Base-by-base conservation (phyloP, 192 early-diverging fungal species). In the Rhizoclosmatium globosum region DNA sequence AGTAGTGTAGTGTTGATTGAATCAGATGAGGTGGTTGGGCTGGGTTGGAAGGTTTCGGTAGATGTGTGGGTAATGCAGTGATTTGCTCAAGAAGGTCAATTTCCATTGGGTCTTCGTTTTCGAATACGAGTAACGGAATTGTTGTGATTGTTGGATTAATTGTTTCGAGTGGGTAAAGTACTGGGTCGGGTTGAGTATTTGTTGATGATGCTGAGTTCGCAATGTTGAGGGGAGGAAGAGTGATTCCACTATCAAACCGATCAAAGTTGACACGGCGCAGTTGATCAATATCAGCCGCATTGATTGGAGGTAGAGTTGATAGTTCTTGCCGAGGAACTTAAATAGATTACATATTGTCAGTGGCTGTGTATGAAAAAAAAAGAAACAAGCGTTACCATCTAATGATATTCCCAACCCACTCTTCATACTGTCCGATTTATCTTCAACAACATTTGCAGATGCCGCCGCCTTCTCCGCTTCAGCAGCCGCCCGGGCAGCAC, bases 1-100 rank as follows among this genome's bases (percentile, higher is more conserved):
- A 21, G 45, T 50, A 76, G 47, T 76, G 74, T 3, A 76, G 17
- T 44, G 43, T 47, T 42, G 74, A 31, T 67, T 67, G 61, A 47
- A 76, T 65, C 38, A 76, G 64, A 64, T 76, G 74, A 47, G 23
- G n/a, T 21, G 21, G 64, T 6, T 13, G 6, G 46, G 11, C 4
- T 13, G 31, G 41, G 7, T 7, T 9, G 56, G 72, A 46, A n/a
- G 53, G 3, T 4, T 15, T 23, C 43, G 67, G 67, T 7, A 44
- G 46, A 19, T 4, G 9, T 45, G 11, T 15, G n/a, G 74, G 74
- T 2, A 76, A 42, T 39, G 61, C 39, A 6, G 62, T 21, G 46
- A 41, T 17, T 56, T 31, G 50, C 50, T 67, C 74, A 23, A 64
- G 41, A 47, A 67, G 74, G 13, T 7, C 6, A 2, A 76, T n/a